Evolutionary conservation across 176 grass and related monocot species (phyloP), one percentile per base, ranked within the genome.

Genomic region (Pharus latifolius): DNA sequence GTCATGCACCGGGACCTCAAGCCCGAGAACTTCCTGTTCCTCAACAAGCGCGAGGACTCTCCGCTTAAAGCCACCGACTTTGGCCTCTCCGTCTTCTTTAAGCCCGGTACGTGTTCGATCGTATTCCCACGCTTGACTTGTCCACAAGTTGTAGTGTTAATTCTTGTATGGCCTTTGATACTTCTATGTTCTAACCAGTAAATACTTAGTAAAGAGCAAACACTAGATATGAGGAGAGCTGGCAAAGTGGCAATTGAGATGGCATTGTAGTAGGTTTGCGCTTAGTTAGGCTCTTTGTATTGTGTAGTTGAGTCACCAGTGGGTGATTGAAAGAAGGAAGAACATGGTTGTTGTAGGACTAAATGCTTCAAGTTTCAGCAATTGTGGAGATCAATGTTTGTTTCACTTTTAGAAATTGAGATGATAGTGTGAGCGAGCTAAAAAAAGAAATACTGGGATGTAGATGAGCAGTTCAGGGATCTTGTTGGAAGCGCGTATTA

Each of bases 1-100:
- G 90, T 99, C 68, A 99, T 99, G 87, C 96, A 99, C 58, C 51
- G 96, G 63, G 96, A 99, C 72, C 96, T 94, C 82, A 99, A 94
- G 82, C 96, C 96, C 0, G 96, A 99, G 59, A 99, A 99, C 68
- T 99, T 99, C 75, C 74, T 99, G 28, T 96, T 68, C 58, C 74
- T 87, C 48, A 96, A 30, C 10, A 58, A 82, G 70, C 6, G 25
- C 5, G 92, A 96, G 85, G 80, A 89, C 4, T 96, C 88, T 3
- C 92, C 92, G 3, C 92, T 96, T 34, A 96, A 96, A 56, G 83
- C 88, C 15, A 96, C 85, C 0, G 92, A 96, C 56, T 96, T 96
- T 49, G 92, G 92, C 0, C 88, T 96, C 19, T 96, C 92, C 7
- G 92, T 96, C 23, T 96, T 92, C 86, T 89, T 96, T 59, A 96